Percentiles rank a stretch among this genome's conserved stretches.
These are phyloP conservation scores for Cymbopogon flexuosus DNA, from an alignment of 202 grass and related monocot genomes.

Conservation along the genomic window DNA sequence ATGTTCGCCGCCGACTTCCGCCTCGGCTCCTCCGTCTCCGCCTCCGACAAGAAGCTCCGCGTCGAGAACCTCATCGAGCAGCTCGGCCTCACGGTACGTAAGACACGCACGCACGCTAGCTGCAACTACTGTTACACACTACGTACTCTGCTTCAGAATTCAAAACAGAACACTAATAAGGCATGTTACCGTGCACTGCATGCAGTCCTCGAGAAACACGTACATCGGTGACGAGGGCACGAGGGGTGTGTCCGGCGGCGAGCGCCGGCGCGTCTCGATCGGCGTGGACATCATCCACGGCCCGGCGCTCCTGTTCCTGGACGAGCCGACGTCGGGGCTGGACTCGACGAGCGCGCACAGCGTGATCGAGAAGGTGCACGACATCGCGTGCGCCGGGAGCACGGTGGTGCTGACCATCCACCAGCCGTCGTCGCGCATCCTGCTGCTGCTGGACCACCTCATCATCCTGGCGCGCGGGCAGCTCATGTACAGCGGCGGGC, in stretches of 20 bases:
- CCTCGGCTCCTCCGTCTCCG: constrained; percentile 47
- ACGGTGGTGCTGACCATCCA: constrained; percentile 76
- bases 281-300: constrained; percentile 71
- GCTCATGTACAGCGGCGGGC: constrained; percentile 70
- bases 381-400: constrained; percentile 64
- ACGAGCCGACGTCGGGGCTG: constrained; percentile 75
- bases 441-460: constrained; percentile 60
- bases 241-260: constrained; percentile 55
- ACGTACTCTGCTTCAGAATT: neutral
- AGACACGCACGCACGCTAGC: neutral
- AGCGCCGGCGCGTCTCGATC: constrained; percentile 64
- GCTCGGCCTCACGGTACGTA: constrained; percentile 57
- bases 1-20: constrained; percentile 79
- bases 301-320: constrained; percentile 64
- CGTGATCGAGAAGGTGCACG: constrained; percentile 72
- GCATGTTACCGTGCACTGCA: neutral
- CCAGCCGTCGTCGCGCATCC: constrained; percentile 68
- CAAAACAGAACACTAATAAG: neutral
- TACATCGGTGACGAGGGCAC: constrained; percentile 65
- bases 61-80: constrained; percentile 79
- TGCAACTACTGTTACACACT: neutral
- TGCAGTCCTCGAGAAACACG: constrained; percentile 49
- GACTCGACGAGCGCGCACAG: constrained; percentile 82
- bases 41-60: constrained; percentile 51
- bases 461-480: constrained; percentile 62